A percentile compares a stretch with the other conserved stretches of the same genome.
phyloP scores from a whole-genome alignment of 176 grass and related monocot species.

The Typha latifolia region DNA sequence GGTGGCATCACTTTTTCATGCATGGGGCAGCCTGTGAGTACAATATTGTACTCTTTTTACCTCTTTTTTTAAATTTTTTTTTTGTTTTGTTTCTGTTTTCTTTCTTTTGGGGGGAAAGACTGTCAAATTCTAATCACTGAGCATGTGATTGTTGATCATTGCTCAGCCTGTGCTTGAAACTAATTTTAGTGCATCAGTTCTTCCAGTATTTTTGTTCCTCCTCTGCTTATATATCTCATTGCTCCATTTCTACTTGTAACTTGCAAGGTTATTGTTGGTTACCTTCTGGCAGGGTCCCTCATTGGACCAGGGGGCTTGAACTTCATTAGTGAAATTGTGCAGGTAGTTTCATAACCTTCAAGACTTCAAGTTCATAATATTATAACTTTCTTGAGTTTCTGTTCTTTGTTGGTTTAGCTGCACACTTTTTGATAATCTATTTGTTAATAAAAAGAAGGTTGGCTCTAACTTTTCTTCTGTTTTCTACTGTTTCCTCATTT shows the following conservation, averaged over 20 bases:
- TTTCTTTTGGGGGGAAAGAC: background rate
- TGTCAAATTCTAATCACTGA: background rate
- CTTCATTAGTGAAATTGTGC: slow-evolving; percentile 87
- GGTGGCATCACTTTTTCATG: slow-evolving; percentile 92
- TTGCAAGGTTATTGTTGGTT: slow-evolving; percentile 90
- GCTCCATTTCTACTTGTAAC: background rate
- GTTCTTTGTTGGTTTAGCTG: background rate
- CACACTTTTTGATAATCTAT: background rate
- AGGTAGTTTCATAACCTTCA: slow-evolving; percentile 49
- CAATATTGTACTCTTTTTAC: slow-evolving; percentile 14
- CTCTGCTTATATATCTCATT: background rate
- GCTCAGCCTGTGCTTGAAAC: background rate
- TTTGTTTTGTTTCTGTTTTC: background rate
- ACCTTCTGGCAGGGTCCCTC: slow-evolving; percentile 95
- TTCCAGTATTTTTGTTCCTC: background rate
- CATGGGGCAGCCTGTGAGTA: slow-evolving; percentile 78
- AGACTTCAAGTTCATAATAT: background rate
- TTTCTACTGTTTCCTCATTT: too few species aligned
- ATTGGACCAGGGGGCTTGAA: slow-evolving; percentile 88
- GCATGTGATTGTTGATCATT: background rate
- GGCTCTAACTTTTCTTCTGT: background rate
- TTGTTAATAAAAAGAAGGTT: background rate
- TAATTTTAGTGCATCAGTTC: background rate
- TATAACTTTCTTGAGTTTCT: background rate
- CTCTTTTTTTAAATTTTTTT: too few species aligned